Evolutionary conservation across 1,139 yeast genomes (phyloP), one percentile per base, ranked within the genome.

Genomic region (Zygosaccharomyces pseudobailii): DNA sequence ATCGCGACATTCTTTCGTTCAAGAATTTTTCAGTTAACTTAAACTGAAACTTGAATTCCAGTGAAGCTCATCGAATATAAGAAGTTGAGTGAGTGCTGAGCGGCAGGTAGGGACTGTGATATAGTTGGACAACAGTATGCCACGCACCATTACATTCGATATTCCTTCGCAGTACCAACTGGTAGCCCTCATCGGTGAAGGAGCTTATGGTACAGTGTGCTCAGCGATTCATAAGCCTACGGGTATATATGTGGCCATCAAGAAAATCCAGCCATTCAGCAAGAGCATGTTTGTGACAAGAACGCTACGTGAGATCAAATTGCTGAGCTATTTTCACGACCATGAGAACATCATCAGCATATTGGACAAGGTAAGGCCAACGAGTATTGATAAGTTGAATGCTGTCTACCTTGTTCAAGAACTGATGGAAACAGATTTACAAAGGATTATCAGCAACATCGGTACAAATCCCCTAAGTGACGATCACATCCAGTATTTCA

Each of bases 171-270:
- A 87, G 61, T 90, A 90, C 66, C 88, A 87, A 65, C 81, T 90
- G 42, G 73, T 82, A 37, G 94, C 87, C 58, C 80, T 90, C 51
- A 74, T 92, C 31, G 98, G 98, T 22, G 97, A 94, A 62, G 98
- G 98, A 3, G 97, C 98, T 0, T 92, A 92, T 65, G 98, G 98
- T 19, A 83, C 90, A 6, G 98, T 92, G 4, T 90, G 96, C 61
- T 83, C 95, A 1, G 98, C 97, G 28, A 77, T 80, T 55, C 94
- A 90, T 65, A 74, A 77, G 30, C 78, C 80, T 21, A 87, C 87
- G 42, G 85, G 82, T 32, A 84, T 84, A 5, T 68, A 75, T 31
- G 97, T 92, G 25, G 98, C 98, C 39, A 89, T 92, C 62, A 92
- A 92, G 68, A 87, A 90, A 71, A 89, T 92, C 56, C 87, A 88